Conservation (phyloP, 179 eudicot genomes). For the Nepenthes alata region DNA sequence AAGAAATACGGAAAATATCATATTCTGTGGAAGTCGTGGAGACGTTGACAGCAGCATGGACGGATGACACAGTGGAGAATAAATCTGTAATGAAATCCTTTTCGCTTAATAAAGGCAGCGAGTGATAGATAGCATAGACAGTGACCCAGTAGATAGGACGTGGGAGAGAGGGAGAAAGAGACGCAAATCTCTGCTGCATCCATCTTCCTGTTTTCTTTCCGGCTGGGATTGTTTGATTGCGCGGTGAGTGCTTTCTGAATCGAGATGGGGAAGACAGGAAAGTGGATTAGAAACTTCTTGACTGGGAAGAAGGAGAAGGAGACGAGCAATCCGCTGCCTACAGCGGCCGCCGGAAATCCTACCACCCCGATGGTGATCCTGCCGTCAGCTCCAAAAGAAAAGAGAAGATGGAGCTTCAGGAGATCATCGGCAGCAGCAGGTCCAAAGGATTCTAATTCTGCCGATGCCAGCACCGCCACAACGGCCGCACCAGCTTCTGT, state of each 20-base stretch:
- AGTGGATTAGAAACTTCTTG: conserved; percentile 58
- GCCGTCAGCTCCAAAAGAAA: conserved; percentile 64
- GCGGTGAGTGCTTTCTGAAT: neutral
- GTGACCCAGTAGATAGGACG: too few relatives aligned
- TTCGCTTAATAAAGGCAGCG: too few relatives aligned
- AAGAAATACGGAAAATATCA: too few relatives aligned
- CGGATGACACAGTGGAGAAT: too few relatives aligned
- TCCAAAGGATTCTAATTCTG: conserved; percentile 12
- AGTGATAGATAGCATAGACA: too few relatives aligned
- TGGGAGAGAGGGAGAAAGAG: too few relatives aligned
- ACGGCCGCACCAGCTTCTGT: conserved; percentile 1
- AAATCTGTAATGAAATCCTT: too few relatives aligned
- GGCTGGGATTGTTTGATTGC: neutral
- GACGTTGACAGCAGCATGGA: too few relatives aligned
- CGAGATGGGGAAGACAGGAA: conserved; percentile 11
- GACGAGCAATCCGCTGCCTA: neutral
- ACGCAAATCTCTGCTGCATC: neutral
- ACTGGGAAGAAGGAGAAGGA: conserved; percentile 42
- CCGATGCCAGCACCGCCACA: conserved; percentile 8
- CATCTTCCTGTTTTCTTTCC: neutral
- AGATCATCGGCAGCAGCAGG: conserved; percentile 47
- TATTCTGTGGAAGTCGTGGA: too few relatives aligned
- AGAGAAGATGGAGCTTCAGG: conserved; percentile 82
- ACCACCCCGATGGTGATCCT: conserved; percentile 30
- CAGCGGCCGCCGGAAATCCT: conserved; percentile 7